Conservation (phyloP, 2,329 filamentous ascomycete species). For the Golovinomyces cichoracearum region DNA sequence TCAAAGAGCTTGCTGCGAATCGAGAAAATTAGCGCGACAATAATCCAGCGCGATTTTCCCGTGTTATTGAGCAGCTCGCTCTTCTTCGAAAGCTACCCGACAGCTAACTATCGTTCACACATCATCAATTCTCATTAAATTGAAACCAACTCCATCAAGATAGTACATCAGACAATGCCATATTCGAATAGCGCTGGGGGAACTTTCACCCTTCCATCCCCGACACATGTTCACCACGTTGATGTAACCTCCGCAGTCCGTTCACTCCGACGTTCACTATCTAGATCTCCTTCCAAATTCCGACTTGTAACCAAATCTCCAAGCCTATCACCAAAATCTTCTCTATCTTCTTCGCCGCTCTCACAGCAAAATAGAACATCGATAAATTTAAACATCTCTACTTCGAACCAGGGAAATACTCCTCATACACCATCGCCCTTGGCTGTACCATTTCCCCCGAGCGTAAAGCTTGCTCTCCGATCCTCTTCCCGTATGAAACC, state of each 20-base stretch:
- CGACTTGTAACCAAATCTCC: slow-evolving; percentile 26
- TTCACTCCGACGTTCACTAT: slow-evolving; percentile 64
- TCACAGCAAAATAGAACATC: slow-evolving; percentile 21
- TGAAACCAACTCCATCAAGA: too few relatives aligned
- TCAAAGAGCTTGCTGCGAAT: too few relatives aligned
- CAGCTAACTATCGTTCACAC: too few relatives aligned
- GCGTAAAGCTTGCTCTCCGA: slow-evolving; percentile 37
- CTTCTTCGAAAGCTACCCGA: too few relatives aligned
- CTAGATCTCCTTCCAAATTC: slow-evolving; percentile 83
- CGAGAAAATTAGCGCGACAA: too few relatives aligned
- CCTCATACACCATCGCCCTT: slow-evolving; percentile 25
- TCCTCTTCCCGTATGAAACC: slow-evolving; percentile 35
- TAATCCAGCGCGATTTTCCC: too few relatives aligned
- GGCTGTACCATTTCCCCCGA: slow-evolving; percentile 39
- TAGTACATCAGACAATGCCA: slow-evolving; percentile 24
- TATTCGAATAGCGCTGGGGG: slow-evolving; percentile 38
- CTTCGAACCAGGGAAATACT: slow-evolving; percentile 9
- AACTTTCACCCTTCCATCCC: slow-evolving; percentile 65
- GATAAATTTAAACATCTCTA: slow-evolving; percentile 24
- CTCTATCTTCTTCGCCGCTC: slow-evolving; percentile 31
- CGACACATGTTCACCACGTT: slow-evolving; percentile 57
- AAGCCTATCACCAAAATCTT: slow-evolving; percentile 24
- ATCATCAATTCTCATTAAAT: too few relatives aligned
- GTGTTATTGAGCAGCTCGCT: too few relatives aligned
- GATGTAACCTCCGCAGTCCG: slow-evolving; percentile 61